Percentiles rank a stretch among this genome's conserved stretches.
phyloP scores from a whole-genome alignment of 1,139 yeast species.

The Magnusiomyces ingens region DNA sequence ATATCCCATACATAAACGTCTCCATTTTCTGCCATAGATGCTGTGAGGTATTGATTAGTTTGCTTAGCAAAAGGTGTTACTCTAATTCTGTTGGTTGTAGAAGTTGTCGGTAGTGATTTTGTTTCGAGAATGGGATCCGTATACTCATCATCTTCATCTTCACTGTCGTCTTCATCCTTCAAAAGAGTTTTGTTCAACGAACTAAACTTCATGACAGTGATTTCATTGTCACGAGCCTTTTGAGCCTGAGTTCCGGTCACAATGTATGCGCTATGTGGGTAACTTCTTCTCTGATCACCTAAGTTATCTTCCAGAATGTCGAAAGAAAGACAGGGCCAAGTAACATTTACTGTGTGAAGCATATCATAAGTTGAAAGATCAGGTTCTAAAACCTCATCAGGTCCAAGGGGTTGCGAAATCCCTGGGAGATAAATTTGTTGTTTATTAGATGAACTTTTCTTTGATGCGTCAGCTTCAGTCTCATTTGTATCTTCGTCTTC shows the following conservation, averaged over 20 bases:
- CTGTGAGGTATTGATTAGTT: conserved; percentile 80
- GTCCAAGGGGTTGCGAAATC: conserved; percentile 81
- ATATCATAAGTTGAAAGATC: conserved; percentile 94
- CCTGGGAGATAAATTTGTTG: conserved; percentile 69
- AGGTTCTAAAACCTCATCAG: conserved; percentile 93
- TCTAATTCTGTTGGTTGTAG: conserved; percentile 85
- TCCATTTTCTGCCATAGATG: conserved; percentile 85
- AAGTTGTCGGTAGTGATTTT: conserved; percentile 66
- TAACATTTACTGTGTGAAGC: conserved; percentile 88
- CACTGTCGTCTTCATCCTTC: conserved; percentile 67
- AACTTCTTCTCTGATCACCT: conserved; percentile 82
- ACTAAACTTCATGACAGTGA: conserved; percentile 75
- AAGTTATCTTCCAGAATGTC: conserved; percentile 81
- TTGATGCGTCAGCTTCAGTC: conserved; percentile 31
- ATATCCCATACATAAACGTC: conserved; percentile 83
- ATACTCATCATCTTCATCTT: conserved; percentile 60
- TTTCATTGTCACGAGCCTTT: conserved; percentile 77
- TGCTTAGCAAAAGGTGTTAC: conserved; percentile 71
- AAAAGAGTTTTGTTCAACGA: conserved; percentile 79
- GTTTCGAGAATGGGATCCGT: conserved; percentile 85
- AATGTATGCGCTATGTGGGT: conserved; percentile 80
- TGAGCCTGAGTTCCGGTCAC: conserved; percentile 95
- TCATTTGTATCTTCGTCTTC: conserved; percentile 32
- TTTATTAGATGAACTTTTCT: conserved; percentile 14
- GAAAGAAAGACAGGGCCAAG: conserved; percentile 95